Evolutionary conservation across 352 stramenopile genomes (phyloP).

Genomic region (Peronospora farinosa): DNA sequence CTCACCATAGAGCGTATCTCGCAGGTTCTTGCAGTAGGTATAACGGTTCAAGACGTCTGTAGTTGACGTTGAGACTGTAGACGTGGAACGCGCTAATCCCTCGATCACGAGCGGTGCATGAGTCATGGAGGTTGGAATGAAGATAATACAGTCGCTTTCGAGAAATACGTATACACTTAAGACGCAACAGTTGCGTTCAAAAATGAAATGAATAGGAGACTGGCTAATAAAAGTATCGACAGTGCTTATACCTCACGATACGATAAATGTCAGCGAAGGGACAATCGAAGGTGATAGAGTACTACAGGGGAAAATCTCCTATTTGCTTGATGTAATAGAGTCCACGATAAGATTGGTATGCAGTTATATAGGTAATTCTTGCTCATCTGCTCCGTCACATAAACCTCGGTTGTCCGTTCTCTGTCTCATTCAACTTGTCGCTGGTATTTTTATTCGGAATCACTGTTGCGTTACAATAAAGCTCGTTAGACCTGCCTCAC

Average conservation of each 20-base stretch:
- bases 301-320: no score
- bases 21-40: constrained; percentile 35
- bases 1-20: constrained; percentile 51
- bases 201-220: background rate
- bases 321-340: background rate
- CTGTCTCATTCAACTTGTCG: constrained; percentile 22
- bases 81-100: constrained; percentile 12
- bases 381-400: constrained; percentile 31
- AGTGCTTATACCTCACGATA: no score
- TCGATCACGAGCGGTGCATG: constrained; percentile 18
- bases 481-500: no score
- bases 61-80: background rate
- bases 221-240: no score
- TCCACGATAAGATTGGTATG: background rate
- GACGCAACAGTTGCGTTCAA: constrained; percentile 14
- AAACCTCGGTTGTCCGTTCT: constrained; percentile 10
- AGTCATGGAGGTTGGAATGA: constrained; percentile 11
- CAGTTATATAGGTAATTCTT: background rate
- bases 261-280: no score
- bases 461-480: background rate
- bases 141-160: no score
- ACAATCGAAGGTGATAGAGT: no score
- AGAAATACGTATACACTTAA: background rate
- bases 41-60: constrained; percentile 30
- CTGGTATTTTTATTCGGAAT: background rate